phyloP scores from a whole-genome alignment of 495 filamentous ascomycete genomes.

The Penicillium tannophilum region DNA sequence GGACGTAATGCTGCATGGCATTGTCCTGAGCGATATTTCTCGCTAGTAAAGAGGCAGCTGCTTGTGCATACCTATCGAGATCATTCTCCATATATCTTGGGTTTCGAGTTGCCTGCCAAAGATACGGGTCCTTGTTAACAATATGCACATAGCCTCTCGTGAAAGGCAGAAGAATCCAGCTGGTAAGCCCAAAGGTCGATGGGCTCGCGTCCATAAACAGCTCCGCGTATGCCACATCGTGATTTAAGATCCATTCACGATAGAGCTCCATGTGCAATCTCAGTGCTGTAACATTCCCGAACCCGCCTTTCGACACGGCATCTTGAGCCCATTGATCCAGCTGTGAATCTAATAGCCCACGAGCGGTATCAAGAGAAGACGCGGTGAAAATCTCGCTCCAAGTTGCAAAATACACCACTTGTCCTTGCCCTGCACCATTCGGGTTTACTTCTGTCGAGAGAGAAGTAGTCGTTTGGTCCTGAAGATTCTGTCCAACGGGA shows the following conservation, averaged over 20 bases:
- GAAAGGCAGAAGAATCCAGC: slow-evolving; percentile 3
- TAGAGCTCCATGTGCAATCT: slow-evolving; percentile 14
- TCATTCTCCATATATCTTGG: slow-evolving; percentile 4
- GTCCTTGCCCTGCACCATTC: slow-evolving; percentile 1
- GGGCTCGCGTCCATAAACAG: slow-evolving; percentile 17
- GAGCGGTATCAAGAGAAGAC: background rate
- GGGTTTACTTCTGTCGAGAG: background rate
- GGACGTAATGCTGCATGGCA: background rate
- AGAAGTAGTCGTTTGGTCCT: slow-evolving; percentile 5
- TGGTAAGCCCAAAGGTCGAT: background rate
- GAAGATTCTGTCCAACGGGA: slow-evolving; percentile 3
- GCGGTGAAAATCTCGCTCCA: background rate
- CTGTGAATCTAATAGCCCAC: background rate
- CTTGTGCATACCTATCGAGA: background rate
- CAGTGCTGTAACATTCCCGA: slow-evolving; percentile 11
- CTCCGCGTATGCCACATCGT: slow-evolving; percentile 19
- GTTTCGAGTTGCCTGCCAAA: background rate
- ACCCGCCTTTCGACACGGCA: background rate
- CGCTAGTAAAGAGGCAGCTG: background rate
- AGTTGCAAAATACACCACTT: slow-evolving; percentile 1
- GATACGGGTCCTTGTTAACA: slow-evolving; percentile 1
- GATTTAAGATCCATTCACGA: slow-evolving; percentile 17
- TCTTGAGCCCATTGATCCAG: slow-evolving; percentile 5
- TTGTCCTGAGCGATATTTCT: background rate
- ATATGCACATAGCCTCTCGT: slow-evolving; percentile 5